Base-by-base conservation (phyloP, 495 filamentous ascomycete species). In the Aspergillus bridgeri region DNA sequence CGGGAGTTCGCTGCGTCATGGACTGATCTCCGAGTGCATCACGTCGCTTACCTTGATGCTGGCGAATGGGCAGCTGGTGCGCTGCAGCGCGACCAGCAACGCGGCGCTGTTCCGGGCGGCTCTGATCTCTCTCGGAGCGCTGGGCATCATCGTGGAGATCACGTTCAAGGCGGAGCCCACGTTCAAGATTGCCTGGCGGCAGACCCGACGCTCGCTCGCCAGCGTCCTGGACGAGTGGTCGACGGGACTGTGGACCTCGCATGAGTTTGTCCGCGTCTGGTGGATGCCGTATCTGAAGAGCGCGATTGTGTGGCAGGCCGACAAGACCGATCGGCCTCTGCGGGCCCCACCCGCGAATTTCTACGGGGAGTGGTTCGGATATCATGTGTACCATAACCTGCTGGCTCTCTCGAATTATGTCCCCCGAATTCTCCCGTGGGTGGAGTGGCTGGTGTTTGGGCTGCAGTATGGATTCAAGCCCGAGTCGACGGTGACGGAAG, bases 371-470 rank as follows among this genome's bases (percentile, higher is more conserved):
- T 78, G 72, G 51, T 70, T 97, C 1, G 95, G 94, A 5, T 95
- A 90, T 64, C 84, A 91, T 63, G 79, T 91, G 48, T 98, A 98
- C 68, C 93, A 98, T 64, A 88, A 89, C 65, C 76, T 96, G 19
- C 83, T 98, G 8, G 92, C 88, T 48, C 60, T 92, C 2, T 80
- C 87, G 4, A 86, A 88, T 43, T 93, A 86, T 71, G 63, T 95
- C 54, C 95, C 94, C 9, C 78, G 85, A 17, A 79, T 96, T 48
- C 79, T 94, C 7, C 95, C 94, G 0, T 85, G 80, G 78, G 80
- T 98, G 33, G 94, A 98, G 70, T 91, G 90, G 87, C 90, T 96
- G 70, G 86, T 98, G 7, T 96, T 97, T 67, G 89, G 90, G 51
- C 88, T 97, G 84, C 90, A 97, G 69, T 97, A 96, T 70, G 92